These are phyloP conservation scores for Rubia occidens DNA, from an alignment of 305 asterid genomes.

Conservation along the genomic window DNA sequence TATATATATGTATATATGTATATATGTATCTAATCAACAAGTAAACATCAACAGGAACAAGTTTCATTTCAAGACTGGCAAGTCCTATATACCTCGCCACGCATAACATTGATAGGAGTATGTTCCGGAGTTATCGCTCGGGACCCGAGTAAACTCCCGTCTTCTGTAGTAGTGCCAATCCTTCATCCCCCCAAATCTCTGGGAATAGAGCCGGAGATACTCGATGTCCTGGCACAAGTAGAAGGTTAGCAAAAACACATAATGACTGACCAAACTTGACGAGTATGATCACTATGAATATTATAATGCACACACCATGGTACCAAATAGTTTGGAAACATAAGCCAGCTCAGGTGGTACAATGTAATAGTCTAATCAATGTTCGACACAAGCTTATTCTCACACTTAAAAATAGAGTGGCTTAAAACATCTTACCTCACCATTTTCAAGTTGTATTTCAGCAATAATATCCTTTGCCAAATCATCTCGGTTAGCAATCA, in stretches of 20 bases:
- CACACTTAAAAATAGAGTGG: slow-evolving; percentile 1
- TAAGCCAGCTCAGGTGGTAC: neutral
- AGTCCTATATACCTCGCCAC: slow-evolving; percentile 81
- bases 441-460: slow-evolving; percentile 84
- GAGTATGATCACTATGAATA: too few relatives aligned
- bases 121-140: slow-evolving; percentile 82
- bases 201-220: slow-evolving; percentile 73
- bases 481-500: slow-evolving; percentile 94
- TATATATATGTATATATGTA: too few relatives aligned
- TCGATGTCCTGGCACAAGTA: slow-evolving; percentile 55
- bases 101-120: slow-evolving; percentile 72
- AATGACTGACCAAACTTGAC: neutral
- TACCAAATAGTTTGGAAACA: neutral
- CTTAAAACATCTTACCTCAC: slow-evolving; percentile 70
- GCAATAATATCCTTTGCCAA: slow-evolving; percentile 77
- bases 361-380: neutral
- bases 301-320: neutral
- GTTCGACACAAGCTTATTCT: neutral
- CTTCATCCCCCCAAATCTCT: slow-evolving; percentile 87
- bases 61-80: slow-evolving; percentile 39
- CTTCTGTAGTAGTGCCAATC: slow-evolving; percentile 64
- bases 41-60: neutral
- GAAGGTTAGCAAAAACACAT: slow-evolving; percentile 4
- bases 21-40: neutral
- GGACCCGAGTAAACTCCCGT: slow-evolving; percentile 86